Evolutionary conservation across 108 stramenopile genomes (phyloP), one percentile per base, ranked within the genome.

Genomic region (Pseudonitzschia multiseries): DNA sequence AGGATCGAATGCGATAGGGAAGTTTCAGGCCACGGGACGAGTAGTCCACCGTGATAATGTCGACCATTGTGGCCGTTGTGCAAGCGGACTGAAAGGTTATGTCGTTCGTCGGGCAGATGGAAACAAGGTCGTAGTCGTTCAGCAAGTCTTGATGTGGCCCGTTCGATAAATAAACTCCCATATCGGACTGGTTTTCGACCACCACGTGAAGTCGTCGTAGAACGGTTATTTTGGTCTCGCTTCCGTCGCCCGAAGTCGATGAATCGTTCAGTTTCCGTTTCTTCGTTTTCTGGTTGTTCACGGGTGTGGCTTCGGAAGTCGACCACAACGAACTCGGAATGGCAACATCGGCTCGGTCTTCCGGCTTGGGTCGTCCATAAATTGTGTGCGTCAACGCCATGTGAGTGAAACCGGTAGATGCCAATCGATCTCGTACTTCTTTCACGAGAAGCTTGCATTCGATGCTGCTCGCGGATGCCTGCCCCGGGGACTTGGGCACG

Each of bases 1-100:
- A 59, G 21, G 84, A 73, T 17, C 87, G 77, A 33, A 89, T 79
- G 50, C 71, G 79, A 63, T 74, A 92, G 15, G 91, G 88, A 48
- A 89, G 67, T 15, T 77, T 76, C 42, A 79, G 51, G 13, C 89
- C 89, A 15, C 89, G 84, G 29, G 74, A 65, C 26, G 83, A 75
- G 69, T 92, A 92, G 61, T 92, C 91, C 61, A 92, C 59, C 26
- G 84, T 80, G 64, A 92, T 67, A 20, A 92, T 87, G 48, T 88
- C 80, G 2, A 65, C 82, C 5, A 65, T 70, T 17, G 75, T 69
- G 0, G 88, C 79, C 1, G 79, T 61, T 36, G 79, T 62, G 69
- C 88, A 92, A 21, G 84, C 84, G 13, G 82, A 70, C 72, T 86
- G 87, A 57, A 92, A 83, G 4, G 79, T 79, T 5, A 65, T 77